phyloP scores from a whole-genome alignment of 345 rosid genomes.

The Euphorbia pulcherrima region DNA sequence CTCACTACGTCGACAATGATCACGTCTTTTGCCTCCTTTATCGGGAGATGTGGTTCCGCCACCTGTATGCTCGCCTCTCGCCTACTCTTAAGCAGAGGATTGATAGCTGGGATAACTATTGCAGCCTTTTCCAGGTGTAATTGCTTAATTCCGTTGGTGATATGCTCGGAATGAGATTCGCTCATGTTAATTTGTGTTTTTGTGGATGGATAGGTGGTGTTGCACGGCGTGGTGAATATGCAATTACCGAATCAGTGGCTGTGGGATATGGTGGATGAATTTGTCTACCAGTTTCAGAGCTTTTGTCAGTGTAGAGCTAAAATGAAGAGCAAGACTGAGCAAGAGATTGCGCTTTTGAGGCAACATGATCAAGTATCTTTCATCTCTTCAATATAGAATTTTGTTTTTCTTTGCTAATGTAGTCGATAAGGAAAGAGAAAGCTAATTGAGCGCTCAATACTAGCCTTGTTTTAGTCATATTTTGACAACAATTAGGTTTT shows the following conservation, averaged over 20 bases:
- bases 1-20: constrained; percentile 80
- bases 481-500: too few relatives aligned
- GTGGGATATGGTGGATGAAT: constrained; percentile 99
- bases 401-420: neutral
- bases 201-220: constrained; percentile 43
- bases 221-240: constrained; percentile 95
- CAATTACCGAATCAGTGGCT: constrained; percentile 97
- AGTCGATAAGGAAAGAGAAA: neutral
- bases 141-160: neutral
- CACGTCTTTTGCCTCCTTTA: constrained; percentile 90
- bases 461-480: too few relatives aligned
- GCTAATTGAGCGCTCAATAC: neutral
- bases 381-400: neutral
- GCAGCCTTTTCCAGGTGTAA: constrained; percentile 71
- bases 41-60: constrained; percentile 99
- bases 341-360: constrained; percentile 73
- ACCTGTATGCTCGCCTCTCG: constrained; percentile 80
- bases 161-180: neutral
- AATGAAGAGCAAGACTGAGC: constrained; percentile 89
- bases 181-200: neutral
- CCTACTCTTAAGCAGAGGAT: constrained; percentile 93
- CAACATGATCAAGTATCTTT: constrained; percentile 65
- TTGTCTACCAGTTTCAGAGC: constrained; percentile 95
- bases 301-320: constrained; percentile 95
- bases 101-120: constrained; percentile 95